phyloP scores from a whole-genome alignment of 164 flowering plant species.

The Brasenia schreberi region DNA sequence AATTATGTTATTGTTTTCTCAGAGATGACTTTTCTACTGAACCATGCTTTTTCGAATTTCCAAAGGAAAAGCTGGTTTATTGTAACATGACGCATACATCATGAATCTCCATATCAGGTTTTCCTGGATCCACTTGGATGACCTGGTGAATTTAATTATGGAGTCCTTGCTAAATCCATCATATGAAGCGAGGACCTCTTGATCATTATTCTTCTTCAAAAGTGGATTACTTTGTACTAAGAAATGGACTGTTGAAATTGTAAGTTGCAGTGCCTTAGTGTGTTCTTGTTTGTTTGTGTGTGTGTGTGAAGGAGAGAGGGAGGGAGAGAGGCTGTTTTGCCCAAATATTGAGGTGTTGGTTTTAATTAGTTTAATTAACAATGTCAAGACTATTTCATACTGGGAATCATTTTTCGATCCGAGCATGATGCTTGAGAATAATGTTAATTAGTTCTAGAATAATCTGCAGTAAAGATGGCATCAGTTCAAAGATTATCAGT shows the following conservation, averaged over 20 bases:
- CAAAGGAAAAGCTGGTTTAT: not conserved
- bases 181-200: conserved; percentile 43
- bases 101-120: conserved; percentile 36
- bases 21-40: not conserved
- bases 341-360: no score
- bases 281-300: not conserved
- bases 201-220: not conserved
- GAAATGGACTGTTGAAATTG: not conserved
- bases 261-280: not conserved
- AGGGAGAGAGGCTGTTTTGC: no score
- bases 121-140: conserved; percentile 99
- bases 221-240: not conserved
- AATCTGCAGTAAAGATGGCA: no score
- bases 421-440: no score
- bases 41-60: not conserved
- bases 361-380: no score
- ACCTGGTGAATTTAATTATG: conserved; percentile 74
- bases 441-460: no score
- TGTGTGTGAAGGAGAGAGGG: not conserved
- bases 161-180: conserved; percentile 79
- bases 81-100: not conserved
- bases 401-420: no score
- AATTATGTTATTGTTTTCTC: no score
- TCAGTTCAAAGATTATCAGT: no score
- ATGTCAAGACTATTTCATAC: no score